phyloP scores from a whole-genome alignment of 257 asterid species.

The Lithospermum erythrorhizon region DNA sequence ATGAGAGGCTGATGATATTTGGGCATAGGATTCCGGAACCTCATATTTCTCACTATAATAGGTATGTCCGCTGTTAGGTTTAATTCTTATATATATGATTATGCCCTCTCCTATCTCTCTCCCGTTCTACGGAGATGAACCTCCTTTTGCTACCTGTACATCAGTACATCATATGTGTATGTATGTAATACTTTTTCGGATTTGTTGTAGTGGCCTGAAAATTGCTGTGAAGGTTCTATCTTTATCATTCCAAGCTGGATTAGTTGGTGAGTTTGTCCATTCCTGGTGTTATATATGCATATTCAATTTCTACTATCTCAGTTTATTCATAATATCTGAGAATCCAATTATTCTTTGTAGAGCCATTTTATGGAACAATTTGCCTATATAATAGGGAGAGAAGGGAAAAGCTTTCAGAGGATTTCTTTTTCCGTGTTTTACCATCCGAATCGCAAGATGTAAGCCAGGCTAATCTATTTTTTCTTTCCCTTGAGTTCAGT shows the following conservation, averaged over 20 bases:
- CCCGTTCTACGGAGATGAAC: neutral
- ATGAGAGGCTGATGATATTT: slow-evolving; percentile 81
- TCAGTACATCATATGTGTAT: slow-evolving; percentile 2
- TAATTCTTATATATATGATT: neutral
- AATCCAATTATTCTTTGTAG: slow-evolving; percentile 60
- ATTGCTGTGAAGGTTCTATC: slow-evolving; percentile 94
- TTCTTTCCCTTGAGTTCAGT: slow-evolving; percentile 10
- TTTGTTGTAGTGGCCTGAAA: slow-evolving; percentile 70
- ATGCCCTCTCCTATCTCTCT: slow-evolving; percentile 1
- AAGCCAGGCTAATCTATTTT: slow-evolving; percentile 21
- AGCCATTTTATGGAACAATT: slow-evolving; percentile 97
- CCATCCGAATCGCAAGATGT: slow-evolving; percentile 78
- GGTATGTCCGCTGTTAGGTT: slow-evolving; percentile 33
- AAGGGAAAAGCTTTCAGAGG: slow-evolving; percentile 98
- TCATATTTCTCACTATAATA: slow-evolving; percentile 67
- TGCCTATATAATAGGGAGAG: slow-evolving; percentile 98
- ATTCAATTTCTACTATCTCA: neutral
- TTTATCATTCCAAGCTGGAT: slow-evolving; percentile 87
- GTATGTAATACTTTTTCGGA: slow-evolving; percentile 15
- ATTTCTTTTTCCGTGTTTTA: slow-evolving; percentile 60
- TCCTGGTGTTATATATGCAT: slow-evolving; percentile 12
- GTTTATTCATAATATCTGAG: slow-evolving; percentile 37
- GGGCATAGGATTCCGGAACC: slow-evolving; percentile 89
- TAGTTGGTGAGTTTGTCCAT: slow-evolving; percentile 72
- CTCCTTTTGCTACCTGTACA: neutral